Conservation (phyloP, 768 basidiomycete genomes). For the Amanita inopinata region DNA sequence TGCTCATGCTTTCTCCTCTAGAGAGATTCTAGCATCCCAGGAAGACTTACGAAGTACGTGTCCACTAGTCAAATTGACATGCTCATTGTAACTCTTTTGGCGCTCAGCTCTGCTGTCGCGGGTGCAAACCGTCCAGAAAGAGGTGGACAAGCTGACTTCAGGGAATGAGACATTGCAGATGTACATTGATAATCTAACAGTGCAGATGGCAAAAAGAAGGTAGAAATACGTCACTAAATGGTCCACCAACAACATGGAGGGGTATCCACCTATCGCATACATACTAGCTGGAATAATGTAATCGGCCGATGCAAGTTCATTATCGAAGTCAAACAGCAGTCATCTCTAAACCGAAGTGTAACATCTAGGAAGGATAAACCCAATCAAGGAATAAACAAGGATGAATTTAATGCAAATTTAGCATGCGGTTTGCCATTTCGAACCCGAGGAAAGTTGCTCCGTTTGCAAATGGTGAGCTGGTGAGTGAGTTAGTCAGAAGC, state of each 20-base stretch:
- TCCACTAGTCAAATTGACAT: background rate
- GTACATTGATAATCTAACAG: constrained; percentile 84
- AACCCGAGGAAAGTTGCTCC: constrained; percentile 96
- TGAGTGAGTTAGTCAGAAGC: constrained; percentile 7
- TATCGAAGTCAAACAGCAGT: too few relatives aligned
- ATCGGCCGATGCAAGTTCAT: background rate
- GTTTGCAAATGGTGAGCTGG: constrained; percentile 89
- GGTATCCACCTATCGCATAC: background rate
- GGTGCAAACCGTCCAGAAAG: constrained; percentile 60
- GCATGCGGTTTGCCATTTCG: constrained; percentile 76
- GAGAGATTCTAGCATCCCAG: constrained; percentile 69
- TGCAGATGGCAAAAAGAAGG: constrained; percentile 77
- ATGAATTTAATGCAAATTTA: constrained; percentile 30
- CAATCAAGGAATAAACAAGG: too few relatives aligned
- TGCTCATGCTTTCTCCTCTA: constrained; percentile 20
- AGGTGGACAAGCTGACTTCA: constrained; percentile 71
- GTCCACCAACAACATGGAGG: constrained; percentile 13
- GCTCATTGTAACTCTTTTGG: background rate
- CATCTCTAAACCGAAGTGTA: too few relatives aligned
- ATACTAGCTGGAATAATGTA: background rate
- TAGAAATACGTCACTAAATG: constrained; percentile 21
- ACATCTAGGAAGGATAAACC: too few relatives aligned
- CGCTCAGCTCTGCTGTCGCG: constrained; percentile 52
- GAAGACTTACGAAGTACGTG: constrained; percentile 65
- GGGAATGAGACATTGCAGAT: constrained; percentile 78